Evolutionary conservation across 2,329 filamentous ascomycete species (phyloP), one percentile per base, ranked within the genome.

Genomic region (Celoporthe dispersa): DNA sequence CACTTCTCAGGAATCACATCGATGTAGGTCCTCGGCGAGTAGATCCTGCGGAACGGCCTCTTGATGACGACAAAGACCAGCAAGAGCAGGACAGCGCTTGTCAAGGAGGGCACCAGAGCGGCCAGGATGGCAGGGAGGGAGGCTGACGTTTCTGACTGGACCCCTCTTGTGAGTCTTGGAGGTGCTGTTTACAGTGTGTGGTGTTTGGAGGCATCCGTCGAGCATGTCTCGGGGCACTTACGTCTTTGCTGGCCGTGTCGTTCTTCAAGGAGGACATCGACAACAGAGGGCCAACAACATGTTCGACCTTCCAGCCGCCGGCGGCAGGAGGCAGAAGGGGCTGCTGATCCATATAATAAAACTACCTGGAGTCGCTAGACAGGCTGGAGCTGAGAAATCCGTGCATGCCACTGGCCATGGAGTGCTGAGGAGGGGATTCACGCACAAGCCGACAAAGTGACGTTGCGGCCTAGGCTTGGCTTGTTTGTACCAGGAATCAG

Each of bases 1-100:
- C 22, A 74, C 73, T 74, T 74, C 37, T 75, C 73, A 37, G 73
- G 71, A 16, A 75, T 72, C 5, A 72, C 55, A 37, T 72, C 73
- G 14, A 75, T 74, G 62, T 73, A 75, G 11, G 73, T 75, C 35
- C 73, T 67, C 14, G 73, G 73, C 2, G 73, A 68, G 59, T 75
- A 75, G 37, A 75, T 71, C 48, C 73, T 67, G 25, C 70, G 71
- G 35, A 73, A 72, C 2, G 68, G 72, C 37, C 68, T 71, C n/a
- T 66, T 71, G 55, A 75, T 70, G 14, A 74, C 33, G 41, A 72
- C 62, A 53, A 75, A 75, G 19, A 72, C 63, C 3, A 65, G 22
- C 33, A 75, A 64, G 37, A 73, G 69, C 33, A 73, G 19, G 22
- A 71, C 55, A 33, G 73, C 73, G n/a, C 69, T 71, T 33, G 60